A percentile compares a stretch with the other conserved stretches of the same genome.
Conservation (phyloP, 208 protist genomes). For the Sergeia podlipaevii region DNA sequence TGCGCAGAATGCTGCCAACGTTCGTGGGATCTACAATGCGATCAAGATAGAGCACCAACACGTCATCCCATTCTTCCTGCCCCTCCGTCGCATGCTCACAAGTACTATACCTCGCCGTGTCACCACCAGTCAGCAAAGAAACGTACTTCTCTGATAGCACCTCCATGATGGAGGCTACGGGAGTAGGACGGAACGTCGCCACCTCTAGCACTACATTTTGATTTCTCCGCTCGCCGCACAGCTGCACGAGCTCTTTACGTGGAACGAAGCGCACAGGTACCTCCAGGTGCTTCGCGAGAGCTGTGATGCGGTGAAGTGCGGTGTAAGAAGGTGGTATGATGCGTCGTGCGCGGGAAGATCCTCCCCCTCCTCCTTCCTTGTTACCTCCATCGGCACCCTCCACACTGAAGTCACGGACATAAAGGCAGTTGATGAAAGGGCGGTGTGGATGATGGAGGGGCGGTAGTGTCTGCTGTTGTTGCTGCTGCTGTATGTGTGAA, state of each 20-base stretch:
- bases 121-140: conserved; percentile 3
- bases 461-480: neutral
- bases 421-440: conserved; percentile 26
- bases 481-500: neutral
- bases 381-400: no score
- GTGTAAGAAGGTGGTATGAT: conserved; percentile 50
- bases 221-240: conserved; percentile 78
- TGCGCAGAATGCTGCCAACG: conserved; percentile 67
- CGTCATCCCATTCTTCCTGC: neutral
- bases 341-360: no score
- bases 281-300: conserved; percentile 42
- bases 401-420: conserved; percentile 65
- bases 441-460: conserved; percentile 21
- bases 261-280: conserved; percentile 58
- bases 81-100: neutral
- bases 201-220: conserved; percentile 82
- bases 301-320: conserved; percentile 50
- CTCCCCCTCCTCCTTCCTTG: neutral
- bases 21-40: conserved; percentile 77
- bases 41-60: conserved; percentile 59
- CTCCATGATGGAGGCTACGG: no score
- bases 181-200: conserved; percentile 27
- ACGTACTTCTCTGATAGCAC: no score
- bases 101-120: neutral
- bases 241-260: conserved; percentile 54